phyloP scores from a whole-genome alignment of 177 flowering plant genomes.

The Tripterygium wilfordii region DNA sequence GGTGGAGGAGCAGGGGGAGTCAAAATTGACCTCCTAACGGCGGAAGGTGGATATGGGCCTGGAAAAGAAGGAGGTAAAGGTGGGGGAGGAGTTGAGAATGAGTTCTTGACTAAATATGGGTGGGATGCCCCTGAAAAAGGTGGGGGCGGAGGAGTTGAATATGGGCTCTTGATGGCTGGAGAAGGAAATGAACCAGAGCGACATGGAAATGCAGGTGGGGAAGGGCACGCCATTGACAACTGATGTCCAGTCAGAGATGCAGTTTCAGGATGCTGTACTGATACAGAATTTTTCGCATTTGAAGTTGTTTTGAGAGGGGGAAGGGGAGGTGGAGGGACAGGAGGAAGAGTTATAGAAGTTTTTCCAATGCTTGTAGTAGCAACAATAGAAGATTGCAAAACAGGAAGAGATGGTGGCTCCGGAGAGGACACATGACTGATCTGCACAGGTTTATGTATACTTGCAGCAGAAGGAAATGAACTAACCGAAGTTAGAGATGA shows the following conservation, averaged over 20 bases:
- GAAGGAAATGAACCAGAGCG: not conserved
- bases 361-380: slow-evolving; percentile 4
- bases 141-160: slow-evolving; percentile 10
- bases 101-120: too few relatives aligned
- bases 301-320: slow-evolving; percentile 10
- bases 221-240: too few relatives aligned
- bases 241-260: too few relatives aligned
- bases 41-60: not conserved
- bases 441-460: slow-evolving; percentile 7
- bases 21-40: slow-evolving; percentile 6
- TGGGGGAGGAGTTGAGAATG: slow-evolving; percentile 22
- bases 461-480: slow-evolving; percentile 17
- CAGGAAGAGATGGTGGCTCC: slow-evolving; percentile 6
- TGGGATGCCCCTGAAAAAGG: too few relatives aligned
- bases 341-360: slow-evolving; percentile 12
- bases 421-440: slow-evolving; percentile 2
- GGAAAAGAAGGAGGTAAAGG: slow-evolving; percentile 16
- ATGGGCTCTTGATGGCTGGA: not conserved
- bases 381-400: slow-evolving; percentile 10
- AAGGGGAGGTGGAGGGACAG: too few relatives aligned
- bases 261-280: slow-evolving; percentile 10
- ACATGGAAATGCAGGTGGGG: slow-evolving; percentile 11
- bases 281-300: slow-evolving; percentile 7
- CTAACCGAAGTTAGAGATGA: slow-evolving; percentile 13
- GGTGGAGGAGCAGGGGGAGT: slow-evolving; percentile 20